Conservation (phyloP, 2,329 filamentous ascomycete genomes). For the Orbilia quercus region DNA sequence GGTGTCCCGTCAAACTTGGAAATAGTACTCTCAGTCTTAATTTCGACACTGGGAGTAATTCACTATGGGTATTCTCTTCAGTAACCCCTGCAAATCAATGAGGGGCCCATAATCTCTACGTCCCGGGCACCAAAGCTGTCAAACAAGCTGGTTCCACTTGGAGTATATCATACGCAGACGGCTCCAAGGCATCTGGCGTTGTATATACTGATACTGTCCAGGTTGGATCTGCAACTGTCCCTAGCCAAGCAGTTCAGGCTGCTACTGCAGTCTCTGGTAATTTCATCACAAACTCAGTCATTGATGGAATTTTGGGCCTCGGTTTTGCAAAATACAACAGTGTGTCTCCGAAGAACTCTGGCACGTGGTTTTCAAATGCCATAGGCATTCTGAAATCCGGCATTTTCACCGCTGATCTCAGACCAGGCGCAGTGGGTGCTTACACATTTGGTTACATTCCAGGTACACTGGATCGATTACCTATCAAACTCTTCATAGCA, state of each 20-base stretch:
- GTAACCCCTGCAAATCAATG: conserved; percentile 66
- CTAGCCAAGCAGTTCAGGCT: conserved; percentile 74
- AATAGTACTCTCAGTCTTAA: conserved; percentile 76
- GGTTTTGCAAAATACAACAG: conserved; percentile 75
- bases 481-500: conserved; percentile 72
- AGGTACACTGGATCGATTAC: conserved; percentile 73
- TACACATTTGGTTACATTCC: conserved; percentile 79
- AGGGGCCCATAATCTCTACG: conserved; percentile 66
- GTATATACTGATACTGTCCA: conserved; percentile 75
- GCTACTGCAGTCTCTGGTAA: conserved; percentile 70
- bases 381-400: conserved; percentile 71
- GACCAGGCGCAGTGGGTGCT: conserved; percentile 70
- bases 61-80: conserved; percentile 75
- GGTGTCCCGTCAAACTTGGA: conserved; percentile 76
- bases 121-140: conserved; percentile 66
- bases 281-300: conserved; percentile 71
- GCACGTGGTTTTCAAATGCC: conserved; percentile 80
- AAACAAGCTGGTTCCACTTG: conserved; percentile 68
- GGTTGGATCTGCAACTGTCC: conserved; percentile 73
- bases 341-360: conserved; percentile 71
- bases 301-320: conserved; percentile 76
- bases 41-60: conserved; percentile 80
- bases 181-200: conserved; percentile 74
- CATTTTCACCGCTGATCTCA: conserved; percentile 77
- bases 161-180: conserved; percentile 75